Base-by-base conservation (phyloP, 2,329 filamentous ascomycete genomes). In the Trichoderma guizhouense region DNA sequence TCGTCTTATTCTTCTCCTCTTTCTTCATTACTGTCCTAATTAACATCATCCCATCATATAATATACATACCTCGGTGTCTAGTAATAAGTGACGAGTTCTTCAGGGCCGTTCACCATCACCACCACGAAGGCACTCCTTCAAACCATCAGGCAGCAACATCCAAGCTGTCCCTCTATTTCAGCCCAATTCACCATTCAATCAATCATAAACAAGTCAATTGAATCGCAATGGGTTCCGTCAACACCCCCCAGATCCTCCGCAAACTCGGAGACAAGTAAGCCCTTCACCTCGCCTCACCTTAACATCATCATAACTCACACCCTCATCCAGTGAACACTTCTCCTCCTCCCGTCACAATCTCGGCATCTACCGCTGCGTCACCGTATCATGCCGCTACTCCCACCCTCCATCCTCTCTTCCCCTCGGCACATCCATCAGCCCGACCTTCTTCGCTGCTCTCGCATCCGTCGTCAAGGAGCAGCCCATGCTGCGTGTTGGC, bases 301-400 rank as follows among this genome's bases (percentile, higher is more conserved):
- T 8, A 34, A 28, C 53, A 26, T 21, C 6, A 8, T 15, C 36
- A 4, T 3, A 64, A 51, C 51, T 51, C 36, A 36, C 30, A 8
- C 39, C 30, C 47, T 73, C 75, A 55, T 75, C 63, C 71, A 86
- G 85, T 61, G 85, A 87, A 73, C 78, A 80, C 51, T 85, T 78
- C 74, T 85, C 82, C 7, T 83, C 85, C 3, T 79, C 83, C 7
- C 83, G 85, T 2, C 85, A 87, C 73, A 76, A 79, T 4, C 77
- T 87, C 5, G 84, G 84, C 36, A 76, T 87, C 58, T 86, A 86
- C 74, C 82, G 82, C 71, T 83, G 83, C 61, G 85, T 88, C 14
- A 78, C 80, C 58, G 80, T 84, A 36, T 84, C 84, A 12, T 83
- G 83, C 51, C 83, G 82, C 47, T 88, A 88, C 73, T 73, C 66